These are phyloP conservation scores for Linnemannia elongata DNA, from an alignment of 192 early-diverging fungal species.

Conservation along the genomic window DNA sequence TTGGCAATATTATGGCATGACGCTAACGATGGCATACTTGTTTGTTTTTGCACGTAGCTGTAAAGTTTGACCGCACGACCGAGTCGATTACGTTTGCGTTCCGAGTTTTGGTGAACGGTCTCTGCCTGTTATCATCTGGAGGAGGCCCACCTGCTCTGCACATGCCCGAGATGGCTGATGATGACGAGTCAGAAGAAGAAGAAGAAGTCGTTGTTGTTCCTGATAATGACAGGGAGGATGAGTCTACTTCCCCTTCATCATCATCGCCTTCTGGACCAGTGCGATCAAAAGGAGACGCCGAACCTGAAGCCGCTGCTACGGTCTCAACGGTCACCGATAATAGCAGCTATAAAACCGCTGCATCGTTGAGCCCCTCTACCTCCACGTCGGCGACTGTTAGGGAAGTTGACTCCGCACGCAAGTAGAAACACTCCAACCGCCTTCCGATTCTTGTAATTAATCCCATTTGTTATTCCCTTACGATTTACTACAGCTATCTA, in stretches of 20 bases:
- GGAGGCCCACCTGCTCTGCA: conserved; percentile 51
- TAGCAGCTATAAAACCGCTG: background rate
- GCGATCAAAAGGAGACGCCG: background rate
- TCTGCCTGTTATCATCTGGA: conserved; percentile 43
- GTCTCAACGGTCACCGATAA: background rate
- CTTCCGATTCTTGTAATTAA: background rate
- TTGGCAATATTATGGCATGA: background rate
- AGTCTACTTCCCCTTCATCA: background rate
- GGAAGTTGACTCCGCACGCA: background rate
- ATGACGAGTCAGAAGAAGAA: conserved; percentile 43
- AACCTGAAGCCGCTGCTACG: background rate
- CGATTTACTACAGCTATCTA: background rate
- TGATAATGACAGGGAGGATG: conserved; percentile 38
- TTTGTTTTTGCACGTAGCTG: conserved; percentile 11
- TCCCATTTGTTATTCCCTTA: background rate
- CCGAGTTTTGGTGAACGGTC: conserved; percentile 42
- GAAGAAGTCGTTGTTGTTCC: conserved; percentile 32
- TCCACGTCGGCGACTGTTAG: background rate
- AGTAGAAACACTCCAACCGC: background rate
- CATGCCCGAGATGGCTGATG: conserved; percentile 53
- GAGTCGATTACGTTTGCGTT: conserved; percentile 47
- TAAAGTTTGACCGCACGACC: conserved; percentile 21
- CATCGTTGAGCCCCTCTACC: background rate
- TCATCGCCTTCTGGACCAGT: conserved; percentile 4
- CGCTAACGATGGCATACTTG: background rate